Evolutionary conservation across 192 early-diverging fungal genomes (phyloP), one percentile per base, ranked within the genome.

Genomic region (Dimargaris verticillata): DNA sequence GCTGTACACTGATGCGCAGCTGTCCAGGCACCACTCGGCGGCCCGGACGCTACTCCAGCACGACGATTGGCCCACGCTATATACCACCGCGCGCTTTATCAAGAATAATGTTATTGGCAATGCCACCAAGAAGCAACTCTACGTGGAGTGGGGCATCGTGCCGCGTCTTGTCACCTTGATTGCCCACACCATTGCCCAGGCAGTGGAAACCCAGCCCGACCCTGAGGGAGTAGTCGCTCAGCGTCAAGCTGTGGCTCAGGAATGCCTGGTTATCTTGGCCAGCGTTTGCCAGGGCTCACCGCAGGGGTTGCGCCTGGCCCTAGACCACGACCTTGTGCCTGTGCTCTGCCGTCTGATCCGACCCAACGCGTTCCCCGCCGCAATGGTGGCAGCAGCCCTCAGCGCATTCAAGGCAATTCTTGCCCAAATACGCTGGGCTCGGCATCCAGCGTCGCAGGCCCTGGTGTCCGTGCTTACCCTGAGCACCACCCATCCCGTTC

Each of bases 21-120:
- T 58, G 29, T 25, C 25, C 28, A 28, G 22, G 28, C 55, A 58
- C 38, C 15, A 9, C 28, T 33, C 28, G 29, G 55, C 55, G 7
- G 15, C 41, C 28, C 29, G 22, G 28, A 42, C 41, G 22, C 41
- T 58, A 15, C 12, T n/a, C 13, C 29, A 58, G 2, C 15, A 18
- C 15, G 9, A 11, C 3, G 41, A 29, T 6, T 5, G 13, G 18
- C 29, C 12, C 15, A 14, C 28, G 15, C 55, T 58, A 10, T 75
- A 15, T 18, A 15, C 2, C 9, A 42, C 55, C 29, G 28, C 41
- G 18, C 81, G 86, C 17, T 83, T 81, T 66, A 88, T 91, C 64
- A 91, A 88, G 67, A 91, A 91, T 61, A 71, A 77, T 47, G 77
- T 88, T 49, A 91, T 91, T 68, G 88, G 88, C 53, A 89, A 88